Base-by-base conservation (phyloP, 495 filamentous ascomycete genomes). In the Peziza echinospora region DNA sequence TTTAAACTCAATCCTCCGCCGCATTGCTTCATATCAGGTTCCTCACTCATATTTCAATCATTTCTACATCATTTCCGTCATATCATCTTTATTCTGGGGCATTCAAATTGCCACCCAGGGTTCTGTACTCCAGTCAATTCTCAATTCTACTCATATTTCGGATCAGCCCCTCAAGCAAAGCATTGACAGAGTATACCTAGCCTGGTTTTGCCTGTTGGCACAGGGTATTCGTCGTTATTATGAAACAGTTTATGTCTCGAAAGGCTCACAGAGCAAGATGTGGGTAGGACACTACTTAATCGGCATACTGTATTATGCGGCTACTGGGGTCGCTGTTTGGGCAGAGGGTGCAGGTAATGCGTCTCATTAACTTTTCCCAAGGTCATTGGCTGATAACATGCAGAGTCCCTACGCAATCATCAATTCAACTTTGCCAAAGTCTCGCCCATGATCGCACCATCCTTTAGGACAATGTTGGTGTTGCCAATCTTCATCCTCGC, bases 301-400 rank as follows among this genome's bases (percentile, higher is more conserved):
- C n/a, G n/a, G n/a, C n/a, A n/a, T n/a, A n/a, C n/a, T n/a, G n/a
- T 9, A 71, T 65, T 51, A 96, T 97, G 84, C 84, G 77, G 75
- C 64, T 85, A 50, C 71, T 70, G 3, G 84, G 85, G 62, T 94
- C 82, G 74, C 42, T 80, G 19, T 60, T 87, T 2, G 91, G 91
- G 1, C 59, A 65, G n/a, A n/a, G n/a, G n/a, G n/a, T n/a, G n/a
- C n/a, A n/a, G n/a, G n/a, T n/a, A n/a, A n/a, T n/a, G n/a, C n/a
- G n/a, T n/a, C n/a, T n/a, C n/a, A n/a, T n/a, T n/a, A n/a, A n/a
- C n/a, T n/a, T n/a, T n/a, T n/a, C n/a, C n/a, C n/a, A n/a, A n/a
- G n/a, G n/a, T n/a, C n/a, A n/a, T n/a, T n/a, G n/a, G n/a, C n/a
- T n/a, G n/a, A n/a, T n/a, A n/a, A n/a, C n/a, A n/a, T n/a, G n/a